Conservation (phyloP, 768 basidiomycete genomes). For the Tulasnella calospora region DNA sequence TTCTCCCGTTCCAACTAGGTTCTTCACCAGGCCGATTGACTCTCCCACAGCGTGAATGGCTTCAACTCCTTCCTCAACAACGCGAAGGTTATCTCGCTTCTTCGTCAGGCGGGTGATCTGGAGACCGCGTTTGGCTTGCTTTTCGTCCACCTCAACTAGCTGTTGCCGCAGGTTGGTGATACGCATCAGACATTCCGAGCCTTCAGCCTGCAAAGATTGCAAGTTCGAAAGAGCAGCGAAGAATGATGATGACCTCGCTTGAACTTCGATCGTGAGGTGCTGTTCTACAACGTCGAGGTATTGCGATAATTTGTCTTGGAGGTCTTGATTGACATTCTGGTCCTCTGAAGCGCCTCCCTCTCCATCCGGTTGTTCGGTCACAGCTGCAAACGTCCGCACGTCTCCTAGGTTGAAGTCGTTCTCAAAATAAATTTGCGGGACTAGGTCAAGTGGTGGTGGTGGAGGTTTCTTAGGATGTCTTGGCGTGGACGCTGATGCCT, state of each 20-base stretch:
- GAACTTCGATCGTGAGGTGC: conserved; percentile 90
- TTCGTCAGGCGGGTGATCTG: conserved; percentile 54
- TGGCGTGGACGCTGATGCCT: conserved; percentile 11
- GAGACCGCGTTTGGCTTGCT: conserved; percentile 73
- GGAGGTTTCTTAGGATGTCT: conserved; percentile 30
- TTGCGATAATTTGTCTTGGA: conserved; percentile 85
- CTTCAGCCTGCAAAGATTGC: conserved; percentile 86
- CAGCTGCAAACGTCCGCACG: conserved; percentile 67
- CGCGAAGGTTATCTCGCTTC: conserved; percentile 53
- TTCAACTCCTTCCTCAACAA: conserved; percentile 57
- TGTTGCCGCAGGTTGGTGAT: conserved; percentile 67
- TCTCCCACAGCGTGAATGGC: conserved; percentile 70
- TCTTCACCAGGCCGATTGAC: conserved; percentile 63
- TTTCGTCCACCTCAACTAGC: conserved; percentile 69
- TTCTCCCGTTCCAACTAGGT: conserved; percentile 76
- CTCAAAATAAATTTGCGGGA: conserved; percentile 80
- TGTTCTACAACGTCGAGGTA: conserved; percentile 92
- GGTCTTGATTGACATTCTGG: conserved; percentile 45
- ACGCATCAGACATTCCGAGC: conserved; percentile 70
- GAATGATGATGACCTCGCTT: conserved; percentile 84
- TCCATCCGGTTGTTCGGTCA: conserved; percentile 53
- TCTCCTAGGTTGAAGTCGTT: conserved; percentile 74
- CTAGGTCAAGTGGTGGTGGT: conserved; percentile 61
- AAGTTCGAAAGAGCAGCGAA: conserved; percentile 94
- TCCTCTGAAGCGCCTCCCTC: conserved; percentile 26